These are phyloP conservation scores for apple (Malus domestica) DNA, from an alignment of 306 rosid species.

Conservation along the genomic window DNA sequence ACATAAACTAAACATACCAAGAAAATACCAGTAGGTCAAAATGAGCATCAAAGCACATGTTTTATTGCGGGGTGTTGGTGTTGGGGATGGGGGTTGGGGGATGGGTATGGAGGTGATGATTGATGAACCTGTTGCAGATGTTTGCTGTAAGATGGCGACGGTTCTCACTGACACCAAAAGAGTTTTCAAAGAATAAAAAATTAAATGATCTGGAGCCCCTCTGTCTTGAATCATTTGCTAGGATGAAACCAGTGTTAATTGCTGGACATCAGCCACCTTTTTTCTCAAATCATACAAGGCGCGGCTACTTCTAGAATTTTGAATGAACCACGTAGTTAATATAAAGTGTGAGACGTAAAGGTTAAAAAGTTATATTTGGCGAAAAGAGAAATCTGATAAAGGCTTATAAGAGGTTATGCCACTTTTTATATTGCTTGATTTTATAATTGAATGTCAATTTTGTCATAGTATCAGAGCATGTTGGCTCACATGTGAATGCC, in stretches of 20 bases:
- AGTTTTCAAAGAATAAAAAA: neutral
- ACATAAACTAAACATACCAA: no score
- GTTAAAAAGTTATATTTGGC: no score
- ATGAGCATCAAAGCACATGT: no score
- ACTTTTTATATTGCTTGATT: no score
- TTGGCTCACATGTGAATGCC: no score
- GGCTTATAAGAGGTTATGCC: no score
- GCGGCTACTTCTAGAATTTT: neutral
- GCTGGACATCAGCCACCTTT: neutral
- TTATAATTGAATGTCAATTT: no score
- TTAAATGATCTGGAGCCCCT: constrained; percentile 27
- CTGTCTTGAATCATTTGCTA: constrained; percentile 12
- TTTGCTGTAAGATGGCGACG: neutral
- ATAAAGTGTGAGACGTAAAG: no score
- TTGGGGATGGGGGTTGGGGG: no score
- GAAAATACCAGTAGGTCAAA: no score
- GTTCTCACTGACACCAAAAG: neutral
- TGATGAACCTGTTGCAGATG: neutral
- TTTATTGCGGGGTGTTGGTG: neutral
- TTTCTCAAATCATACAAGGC: neutral
- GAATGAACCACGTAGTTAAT: neutral
- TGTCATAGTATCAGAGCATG: no score
- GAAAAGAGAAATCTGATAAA: no score
- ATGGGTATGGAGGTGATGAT: neutral
- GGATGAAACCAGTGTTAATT: neutral